Evolutionary conservation across 2,329 filamentous ascomycete species (phyloP).

Genomic region (Escovopsis sp.): DNA sequence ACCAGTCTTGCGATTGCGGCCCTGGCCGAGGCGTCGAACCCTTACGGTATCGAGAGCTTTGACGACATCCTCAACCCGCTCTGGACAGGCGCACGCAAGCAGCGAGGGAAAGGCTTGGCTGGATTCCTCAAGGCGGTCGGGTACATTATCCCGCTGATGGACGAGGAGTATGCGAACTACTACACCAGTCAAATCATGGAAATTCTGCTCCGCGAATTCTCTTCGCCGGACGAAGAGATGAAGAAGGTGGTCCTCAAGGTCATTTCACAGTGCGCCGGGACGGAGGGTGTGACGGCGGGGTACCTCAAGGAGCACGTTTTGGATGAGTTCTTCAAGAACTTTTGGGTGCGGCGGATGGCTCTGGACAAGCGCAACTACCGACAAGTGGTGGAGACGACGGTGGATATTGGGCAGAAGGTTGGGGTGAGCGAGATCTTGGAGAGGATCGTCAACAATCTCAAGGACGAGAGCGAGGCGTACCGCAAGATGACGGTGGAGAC

Average conservation of each 20-base stretch:
- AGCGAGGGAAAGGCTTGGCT: slow-evolving; percentile 88
- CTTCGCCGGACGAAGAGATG: slow-evolving; percentile 97
- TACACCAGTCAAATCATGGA: slow-evolving; percentile 99
- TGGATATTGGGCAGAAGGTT: slow-evolving; percentile 95
- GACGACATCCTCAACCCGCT: slow-evolving; percentile 94
- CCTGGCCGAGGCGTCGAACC: slow-evolving; percentile 87
- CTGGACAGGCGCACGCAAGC: slow-evolving; percentile 92
- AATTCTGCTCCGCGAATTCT: slow-evolving; percentile 87
- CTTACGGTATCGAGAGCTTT: slow-evolving; percentile 97
- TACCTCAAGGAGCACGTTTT: slow-evolving; percentile 94
- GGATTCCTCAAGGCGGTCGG: slow-evolving; percentile 95
- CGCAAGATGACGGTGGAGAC: slow-evolving; percentile 99
- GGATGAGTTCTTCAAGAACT: slow-evolving; percentile 95
- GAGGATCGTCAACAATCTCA: slow-evolving; percentile 84
- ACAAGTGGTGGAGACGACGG: slow-evolving; percentile 94
- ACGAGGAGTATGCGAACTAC: slow-evolving; percentile 98
- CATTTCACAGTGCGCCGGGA: slow-evolving; percentile 86
- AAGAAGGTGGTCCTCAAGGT: slow-evolving; percentile 99
- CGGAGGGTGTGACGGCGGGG: slow-evolving; percentile 82
- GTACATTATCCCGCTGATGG: slow-evolving; percentile 97
- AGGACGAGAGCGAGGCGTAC: slow-evolving; percentile 95
- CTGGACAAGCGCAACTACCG: slow-evolving; percentile 95
- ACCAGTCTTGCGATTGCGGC: slow-evolving; percentile 91
- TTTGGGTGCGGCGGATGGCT: slow-evolving; percentile 96
- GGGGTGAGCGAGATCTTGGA: slow-evolving; percentile 91